Evolutionary conservation across 2,329 filamentous ascomycete species (phyloP), one percentile per base, ranked within the genome.

Genomic region (Colletotrichum lentis): DNA sequence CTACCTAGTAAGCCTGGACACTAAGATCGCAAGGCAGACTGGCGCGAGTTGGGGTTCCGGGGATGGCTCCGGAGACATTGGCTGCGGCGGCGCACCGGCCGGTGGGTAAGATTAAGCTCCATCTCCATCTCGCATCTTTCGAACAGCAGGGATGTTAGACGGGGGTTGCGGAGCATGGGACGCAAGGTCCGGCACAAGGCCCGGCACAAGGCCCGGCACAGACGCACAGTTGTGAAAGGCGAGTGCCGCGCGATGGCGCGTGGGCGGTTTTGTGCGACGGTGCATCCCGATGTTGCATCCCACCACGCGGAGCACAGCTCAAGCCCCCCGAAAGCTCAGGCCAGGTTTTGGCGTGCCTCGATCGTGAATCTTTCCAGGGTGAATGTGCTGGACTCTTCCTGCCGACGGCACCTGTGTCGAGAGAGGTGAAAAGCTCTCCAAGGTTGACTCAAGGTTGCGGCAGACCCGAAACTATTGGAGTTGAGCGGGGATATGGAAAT

Each of bases 41-140:
- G 56, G 55, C 65, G 55, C 65, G 55, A 68, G 65, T 68, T 62
- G 65, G 65, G 53, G 54, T 31, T 10, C 27, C 27, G 27, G 27
- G 27, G 27, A 31, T 55, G 54, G 61, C 61, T 65, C 61, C 65
- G 61, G 65, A 60, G 16, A 59, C 55, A 60, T 64, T 65, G 12
- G 54, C 61, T 64, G 55, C 43, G 65, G 62, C 65, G 54, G 49
- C 61, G 65, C 65, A 68, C 65, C 61, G 65, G 61, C 60, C 65
- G 65, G 65, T 68, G 65, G 65, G 55, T 68, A 60, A 68, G 65
- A 68, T 68, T 68, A 68, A 68, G 65, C 65, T 68, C 65, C 65
- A 65, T 68, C 65, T 37, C 65, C 65, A 68, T 68, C 62, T 68
- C 62, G 65, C 65, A 68, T 68, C 55, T 55, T 62, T 44, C 60